These are phyloP conservation scores for Knoxdaviesia proteae DNA, from an alignment of 2,329 filamentous ascomycete genomes.

Conservation along the genomic window DNA sequence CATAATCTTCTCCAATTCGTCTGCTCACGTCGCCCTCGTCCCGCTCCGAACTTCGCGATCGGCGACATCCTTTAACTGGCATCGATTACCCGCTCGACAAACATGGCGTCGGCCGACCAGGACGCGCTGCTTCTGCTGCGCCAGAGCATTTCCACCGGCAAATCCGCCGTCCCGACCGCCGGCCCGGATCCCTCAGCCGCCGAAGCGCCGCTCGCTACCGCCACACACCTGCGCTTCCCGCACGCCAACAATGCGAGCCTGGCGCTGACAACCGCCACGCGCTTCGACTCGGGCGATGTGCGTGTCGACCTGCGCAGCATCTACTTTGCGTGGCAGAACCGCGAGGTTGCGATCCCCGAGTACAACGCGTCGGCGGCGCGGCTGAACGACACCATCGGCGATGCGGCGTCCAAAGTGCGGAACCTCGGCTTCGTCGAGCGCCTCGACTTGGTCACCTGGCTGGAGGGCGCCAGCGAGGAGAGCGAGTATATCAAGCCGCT, in stretches of 20 bases:
- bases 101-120: constrained; percentile 31
- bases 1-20: too few relatives aligned
- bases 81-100: not conserved
- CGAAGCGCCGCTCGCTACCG: constrained; percentile 47
- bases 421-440: constrained; percentile 84
- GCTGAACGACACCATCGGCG: constrained; percentile 57
- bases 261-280: constrained; percentile 53
- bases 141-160: constrained; percentile 54
- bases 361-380: constrained; percentile 71
- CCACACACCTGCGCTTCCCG: constrained; percentile 61
- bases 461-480: constrained; percentile 75
- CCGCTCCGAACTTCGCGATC: too few relatives aligned
- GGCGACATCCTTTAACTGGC: too few relatives aligned
- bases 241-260: constrained; percentile 38
- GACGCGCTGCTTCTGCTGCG: constrained; percentile 74
- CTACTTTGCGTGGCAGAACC: constrained; percentile 91
- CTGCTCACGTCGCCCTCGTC: too few relatives aligned
- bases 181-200: constrained; percentile 41
- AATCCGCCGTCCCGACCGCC: constrained; percentile 52
- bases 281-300: constrained; percentile 61
- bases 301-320: constrained; percentile 79
- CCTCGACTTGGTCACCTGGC: constrained; percentile 78
- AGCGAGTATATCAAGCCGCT: constrained; percentile 83
- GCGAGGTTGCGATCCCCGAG: constrained; percentile 71
- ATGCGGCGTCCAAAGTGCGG: constrained; percentile 46